These are phyloP conservation scores for Pythium aphanidermatum DNA, from an alignment of 352 stramenopile genomes.

Conservation along the genomic window DNA sequence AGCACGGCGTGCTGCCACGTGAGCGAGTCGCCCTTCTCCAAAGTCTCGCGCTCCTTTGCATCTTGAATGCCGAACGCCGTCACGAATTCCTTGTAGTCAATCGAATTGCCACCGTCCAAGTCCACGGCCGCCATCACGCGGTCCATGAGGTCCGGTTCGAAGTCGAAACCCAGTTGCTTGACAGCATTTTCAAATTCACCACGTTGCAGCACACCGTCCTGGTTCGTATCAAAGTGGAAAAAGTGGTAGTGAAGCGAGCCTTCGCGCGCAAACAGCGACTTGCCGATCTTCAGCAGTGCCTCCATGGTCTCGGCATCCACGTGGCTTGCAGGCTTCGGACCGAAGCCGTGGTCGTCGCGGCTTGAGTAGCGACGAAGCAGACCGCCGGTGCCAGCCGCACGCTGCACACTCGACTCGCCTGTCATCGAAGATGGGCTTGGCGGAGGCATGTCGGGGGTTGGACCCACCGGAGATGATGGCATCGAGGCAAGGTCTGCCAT, in stretches of 20 bases:
- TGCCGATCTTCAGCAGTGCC: conserved; percentile 68
- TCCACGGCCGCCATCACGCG: conserved; percentile 86
- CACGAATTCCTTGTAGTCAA: conserved; percentile 92
- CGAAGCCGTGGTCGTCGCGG: conserved; percentile 56
- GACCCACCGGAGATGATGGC: conserved; percentile 4
- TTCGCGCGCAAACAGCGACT: conserved; percentile 63
- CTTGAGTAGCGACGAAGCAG: conserved; percentile 53
- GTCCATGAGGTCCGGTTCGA: conserved; percentile 45
- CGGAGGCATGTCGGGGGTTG: conserved; percentile 1
- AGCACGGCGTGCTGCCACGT: conserved; percentile 91
- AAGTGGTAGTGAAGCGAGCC: conserved; percentile 82
- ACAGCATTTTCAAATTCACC: conserved; percentile 76
- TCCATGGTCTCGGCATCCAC: conserved; percentile 82
- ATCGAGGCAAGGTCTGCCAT: conserved; percentile 5
- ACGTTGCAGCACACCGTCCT: conserved; percentile 73
- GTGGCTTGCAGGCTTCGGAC: conserved; percentile 41
- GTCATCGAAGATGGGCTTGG: conserved; percentile 16
- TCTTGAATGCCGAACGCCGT: conserved; percentile 86
- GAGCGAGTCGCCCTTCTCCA: conserved; percentile 47
- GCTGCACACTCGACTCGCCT: conserved; percentile 8
- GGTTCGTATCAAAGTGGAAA: conserved; percentile 77
- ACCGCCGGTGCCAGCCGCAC: conserved; percentile 14
- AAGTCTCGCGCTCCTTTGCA: conserved; percentile 46
- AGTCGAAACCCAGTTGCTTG: conserved; percentile 55
- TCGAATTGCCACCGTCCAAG: conserved; percentile 80